Evolutionary conservation across 441 rosid genomes (phyloP), one percentile per base, ranked within the genome.

Genomic region (Isatis lusitanica): DNA sequence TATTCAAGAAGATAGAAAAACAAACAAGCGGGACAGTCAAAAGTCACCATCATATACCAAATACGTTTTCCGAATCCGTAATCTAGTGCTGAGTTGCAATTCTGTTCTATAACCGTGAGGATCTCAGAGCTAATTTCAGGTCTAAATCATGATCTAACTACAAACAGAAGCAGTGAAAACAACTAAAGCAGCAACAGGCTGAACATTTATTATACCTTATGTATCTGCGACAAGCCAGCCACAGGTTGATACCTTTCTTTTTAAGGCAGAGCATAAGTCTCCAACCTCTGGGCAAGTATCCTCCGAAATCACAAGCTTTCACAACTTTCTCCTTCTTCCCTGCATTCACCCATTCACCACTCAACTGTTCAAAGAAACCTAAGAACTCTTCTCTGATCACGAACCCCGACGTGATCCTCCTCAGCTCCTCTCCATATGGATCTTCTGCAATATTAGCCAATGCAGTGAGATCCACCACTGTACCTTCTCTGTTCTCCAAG

Each of bases 331-430:
- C 77, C 84, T 78, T 85, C 85, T 84, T 80, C 75, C 80, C 81
- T 68, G 65, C 53, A 78, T 84, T 85, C 71, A 71, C 84, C 91
- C 92, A 87, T 43, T 84, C 81, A 58, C 92, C 92, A 53, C 64
- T 81, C 66, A 85, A 24, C 46, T 80, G 74, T 24, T 62, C 68
- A 79, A 85, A 71, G 74, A 80, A 85, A 61, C 66, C 83, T 35
- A 78, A 77, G 17, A 87, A 62, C 63, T 75, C 81, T 61, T 70
- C 85, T 46, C 55, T 79, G 15, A 77, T 83, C 73, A 47, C 57
- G 51, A 80, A 38, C 53, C 85, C 87, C 42, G 70, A 56, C 0
- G 88, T 80, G 63, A 78, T 61, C 85, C 80, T 82, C 79, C 82
- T 81, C 72, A 87, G 71, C 74, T 84, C 87, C 60, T 84, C 86